Base-by-base conservation (phyloP, 805 yeast species). In the Tetrapisispora taiwanensis region DNA sequence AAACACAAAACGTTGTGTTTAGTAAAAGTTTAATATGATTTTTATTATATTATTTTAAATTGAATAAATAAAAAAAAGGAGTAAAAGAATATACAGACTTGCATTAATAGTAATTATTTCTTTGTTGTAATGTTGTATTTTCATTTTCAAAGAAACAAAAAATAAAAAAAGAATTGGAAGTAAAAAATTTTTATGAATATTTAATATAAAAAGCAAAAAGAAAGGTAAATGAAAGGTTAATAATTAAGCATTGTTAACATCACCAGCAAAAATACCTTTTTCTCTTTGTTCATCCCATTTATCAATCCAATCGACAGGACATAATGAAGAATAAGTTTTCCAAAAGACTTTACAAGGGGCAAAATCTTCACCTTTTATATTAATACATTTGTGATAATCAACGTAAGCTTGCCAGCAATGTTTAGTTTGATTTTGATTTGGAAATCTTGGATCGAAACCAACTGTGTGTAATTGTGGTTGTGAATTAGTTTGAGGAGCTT, bases 371-470 rank as follows among this genome's bases (percentile, higher is more conserved):
- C 98, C 98, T 74, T 90, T 90, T 55, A 89, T 87, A 62, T 81
- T 84, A 66, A 92, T 79, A 75, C 98, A 92, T 71, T 88, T 89
- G 82, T 84, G 92, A 80, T 90, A 92, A 71, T 92, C 98, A 62
- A 92, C 87, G 74, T 90, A 92, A 58, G 90, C 77, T 74, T 90
- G 97, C 81, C 90, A 94, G 76, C 97, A 92, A 76, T 90, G 96
- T 74, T 84, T 88, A 61, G 97, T 86, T 73, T 90, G 98, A 80
- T 90, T 90, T 70, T 81, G 89, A 75, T 87, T 79, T 56, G 98
- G 97, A 80, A 89, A 89, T 70, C 96, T 82, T 62, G 95, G 83
- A 69, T 85, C 95, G 73, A 84, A 84, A 49, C 83, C 84, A 62
- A 78, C 81, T 46, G 83, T 79, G 58, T 70, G 75, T 55, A 77